A percentile compares a stretch with the other conserved stretches of the same genome.
phyloP scores from a whole-genome alignment of 345 rosid species.

The Brassica nigra region DNA sequence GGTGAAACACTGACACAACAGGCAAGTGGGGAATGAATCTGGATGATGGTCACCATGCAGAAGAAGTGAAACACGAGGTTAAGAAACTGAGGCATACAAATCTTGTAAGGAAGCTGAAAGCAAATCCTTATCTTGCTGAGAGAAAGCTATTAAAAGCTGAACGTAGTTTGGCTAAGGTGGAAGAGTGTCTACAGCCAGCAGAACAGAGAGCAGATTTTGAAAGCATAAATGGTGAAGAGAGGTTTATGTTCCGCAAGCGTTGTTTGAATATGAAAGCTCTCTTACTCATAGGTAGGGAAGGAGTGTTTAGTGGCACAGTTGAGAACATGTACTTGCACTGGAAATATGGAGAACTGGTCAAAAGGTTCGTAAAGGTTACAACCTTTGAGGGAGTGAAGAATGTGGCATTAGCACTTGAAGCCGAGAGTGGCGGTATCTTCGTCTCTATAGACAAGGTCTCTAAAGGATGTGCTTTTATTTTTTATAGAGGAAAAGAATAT shows the following conservation, averaged over 20 bases:
- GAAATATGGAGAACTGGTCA: conserved; percentile 87
- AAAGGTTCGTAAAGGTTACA: conserved; percentile 72
- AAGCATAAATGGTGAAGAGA: conserved; percentile 84
- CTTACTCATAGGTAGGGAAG: conserved; percentile 88
- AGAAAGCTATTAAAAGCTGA: conserved; percentile 70
- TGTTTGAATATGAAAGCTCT: conserved; percentile 92
- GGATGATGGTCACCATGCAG: conserved; percentile 39
- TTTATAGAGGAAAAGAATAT: conserved; percentile 80
- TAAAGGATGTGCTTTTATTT: conserved; percentile 82
- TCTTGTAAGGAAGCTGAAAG: conserved; percentile 73
- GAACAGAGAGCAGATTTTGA: conserved; percentile 68
- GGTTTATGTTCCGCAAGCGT: conserved; percentile 95
- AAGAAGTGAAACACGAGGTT: conserved; percentile 66
- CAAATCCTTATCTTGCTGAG: conserved; percentile 66
- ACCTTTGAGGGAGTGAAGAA: conserved; percentile 77
- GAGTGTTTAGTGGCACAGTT: conserved; percentile 92
- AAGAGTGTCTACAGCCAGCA: conserved; percentile 65
- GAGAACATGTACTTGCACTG: conserved; percentile 99
- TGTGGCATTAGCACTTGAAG: conserved; percentile 88
- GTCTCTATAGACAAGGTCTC: conserved; percentile 89
- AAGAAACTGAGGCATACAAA: conserved; percentile 64
- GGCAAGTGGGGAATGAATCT: too few relatives aligned
- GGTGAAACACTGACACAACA: conserved; percentile 19
- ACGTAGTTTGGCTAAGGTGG: conserved; percentile 70
- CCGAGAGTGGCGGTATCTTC: conserved; percentile 84